Conservation (phyloP, 176 grass and related monocot species). For the Zizania latifolia region DNA sequence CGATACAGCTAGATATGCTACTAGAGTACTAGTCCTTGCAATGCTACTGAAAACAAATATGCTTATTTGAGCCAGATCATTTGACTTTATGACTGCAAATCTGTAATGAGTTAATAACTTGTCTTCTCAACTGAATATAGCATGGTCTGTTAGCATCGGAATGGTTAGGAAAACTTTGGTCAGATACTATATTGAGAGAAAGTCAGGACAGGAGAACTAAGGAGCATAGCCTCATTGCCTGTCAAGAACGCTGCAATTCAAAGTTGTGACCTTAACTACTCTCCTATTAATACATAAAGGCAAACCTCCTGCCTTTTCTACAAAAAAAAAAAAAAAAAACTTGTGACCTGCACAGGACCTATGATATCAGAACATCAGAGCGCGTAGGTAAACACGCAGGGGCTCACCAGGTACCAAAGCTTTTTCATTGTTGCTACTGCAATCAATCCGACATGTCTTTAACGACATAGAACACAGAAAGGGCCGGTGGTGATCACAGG, state of each 20-base stretch:
- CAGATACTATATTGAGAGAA: background rate
- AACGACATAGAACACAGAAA: background rate
- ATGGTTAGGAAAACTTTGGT: no score
- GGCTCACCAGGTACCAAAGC: background rate
- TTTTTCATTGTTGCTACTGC: background rate
- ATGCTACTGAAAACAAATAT: background rate
- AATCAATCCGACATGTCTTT: slow-evolving; percentile 16
- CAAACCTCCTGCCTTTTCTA: no score
- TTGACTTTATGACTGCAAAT: background rate
- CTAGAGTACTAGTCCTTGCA: background rate
- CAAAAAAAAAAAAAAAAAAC: no score
- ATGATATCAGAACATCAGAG: background rate
- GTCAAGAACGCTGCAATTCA: background rate
- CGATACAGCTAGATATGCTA: background rate
- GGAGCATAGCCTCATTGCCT: background rate
- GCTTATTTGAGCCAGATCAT: background rate
- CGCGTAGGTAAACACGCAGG: background rate
- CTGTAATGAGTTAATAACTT: no score
- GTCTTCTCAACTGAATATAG: background rate
- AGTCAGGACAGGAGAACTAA: background rate
- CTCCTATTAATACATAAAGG: no score
- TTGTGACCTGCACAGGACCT: background rate
- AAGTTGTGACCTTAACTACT: background rate
- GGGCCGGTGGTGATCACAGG: background rate
- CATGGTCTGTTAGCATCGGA: background rate